Conservation (phyloP, 2,329 filamentous ascomycete genomes). For the Cytospora piceicola region DNA sequence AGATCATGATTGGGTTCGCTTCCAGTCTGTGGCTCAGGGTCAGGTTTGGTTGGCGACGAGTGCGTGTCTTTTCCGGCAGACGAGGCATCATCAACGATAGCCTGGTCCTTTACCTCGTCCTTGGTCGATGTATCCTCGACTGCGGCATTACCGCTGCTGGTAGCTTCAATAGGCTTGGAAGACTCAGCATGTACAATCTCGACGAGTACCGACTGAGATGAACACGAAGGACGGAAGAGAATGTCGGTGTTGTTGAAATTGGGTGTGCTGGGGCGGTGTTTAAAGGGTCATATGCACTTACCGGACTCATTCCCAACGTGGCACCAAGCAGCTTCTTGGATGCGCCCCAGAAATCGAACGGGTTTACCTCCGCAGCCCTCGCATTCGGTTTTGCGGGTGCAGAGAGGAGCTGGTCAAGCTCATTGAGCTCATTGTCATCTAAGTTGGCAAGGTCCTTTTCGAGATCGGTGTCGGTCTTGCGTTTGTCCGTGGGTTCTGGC, state of each 20-base stretch:
- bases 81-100: slow-evolving; percentile 29
- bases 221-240: slow-evolving; percentile 19
- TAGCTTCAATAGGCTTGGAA: slow-evolving; percentile 52
- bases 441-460: slow-evolving; percentile 34
- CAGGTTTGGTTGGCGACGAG: slow-evolving; percentile 43
- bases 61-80: slow-evolving; percentile 45
- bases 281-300: slow-evolving; percentile 35
- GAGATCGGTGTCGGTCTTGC: slow-evolving; percentile 28
- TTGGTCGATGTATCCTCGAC: slow-evolving; percentile 28
- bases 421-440: slow-evolving; percentile 33
- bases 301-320: slow-evolving; percentile 46
- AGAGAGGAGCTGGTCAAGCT: slow-evolving; percentile 38
- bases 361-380: slow-evolving; percentile 41
- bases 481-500: slow-evolving; percentile 38
- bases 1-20: slow-evolving; percentile 11
- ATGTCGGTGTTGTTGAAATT: slow-evolving; percentile 24
- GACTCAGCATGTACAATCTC: slow-evolving; percentile 57
- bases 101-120: slow-evolving; percentile 3
- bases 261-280: slow-evolving; percentile 31
- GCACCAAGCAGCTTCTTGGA: slow-evolving; percentile 48
- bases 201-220: slow-evolving; percentile 37
- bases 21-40: slow-evolving; percentile 31
- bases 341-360: slow-evolving; percentile 63
- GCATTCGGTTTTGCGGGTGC: slow-evolving; percentile 17
- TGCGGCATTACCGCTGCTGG: slow-evolving; percentile 37